Evolutionary conservation across 1,284 basidiomycete species (phyloP), one percentile per base, ranked within the genome.

Genomic region (Heterobasidion annosum): DNA sequence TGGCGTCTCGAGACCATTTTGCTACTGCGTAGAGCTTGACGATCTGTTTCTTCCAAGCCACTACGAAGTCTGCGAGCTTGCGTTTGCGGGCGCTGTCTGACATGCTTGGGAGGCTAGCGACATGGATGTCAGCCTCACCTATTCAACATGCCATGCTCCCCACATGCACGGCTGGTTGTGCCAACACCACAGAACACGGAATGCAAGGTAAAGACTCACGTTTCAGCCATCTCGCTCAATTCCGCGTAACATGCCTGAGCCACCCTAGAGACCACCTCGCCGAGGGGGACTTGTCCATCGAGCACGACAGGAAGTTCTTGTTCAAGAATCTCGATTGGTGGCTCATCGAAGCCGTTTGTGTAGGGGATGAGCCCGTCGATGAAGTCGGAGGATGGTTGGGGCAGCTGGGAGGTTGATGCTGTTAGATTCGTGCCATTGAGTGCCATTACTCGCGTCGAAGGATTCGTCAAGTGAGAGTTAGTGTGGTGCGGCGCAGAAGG

Each of bases 11-110:
- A 25, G 87, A 78, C 91, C 91, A 94, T 63, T 90, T 88, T 16
- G 81, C 79, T 43, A 91, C 79, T 5, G 91, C 91, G 61, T 93
- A 91, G 15, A 96, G 70, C 70, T 95, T 96, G 50, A 93, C 85
- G 48, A 93, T 82, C 62, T 95, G 91, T 63, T 91, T 89, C 70
- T 95, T 90, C 10, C 83, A 89, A 65, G 86, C 85, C 34, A 93
- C 83, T 0, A 93, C 91, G 78, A 90, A 94, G 61, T 93, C 88
- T 9, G 91, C 90, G 44, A 96, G 74, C 25, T 79, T 85, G 35
- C 87, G 81, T 64, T 94, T 93, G 50, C 90, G 80, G 40, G 84
- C 85, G n/a, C 73, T 73, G 64, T 93, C 91, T 12, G 89, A 85
- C 76, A 89, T 84, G 59, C 85, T 85, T 10, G 92, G 90, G 68